These are phyloP conservation scores for Chloranthus sessilifolius DNA, from an alignment of 164 flowering plant species.

Conservation along the genomic window DNA sequence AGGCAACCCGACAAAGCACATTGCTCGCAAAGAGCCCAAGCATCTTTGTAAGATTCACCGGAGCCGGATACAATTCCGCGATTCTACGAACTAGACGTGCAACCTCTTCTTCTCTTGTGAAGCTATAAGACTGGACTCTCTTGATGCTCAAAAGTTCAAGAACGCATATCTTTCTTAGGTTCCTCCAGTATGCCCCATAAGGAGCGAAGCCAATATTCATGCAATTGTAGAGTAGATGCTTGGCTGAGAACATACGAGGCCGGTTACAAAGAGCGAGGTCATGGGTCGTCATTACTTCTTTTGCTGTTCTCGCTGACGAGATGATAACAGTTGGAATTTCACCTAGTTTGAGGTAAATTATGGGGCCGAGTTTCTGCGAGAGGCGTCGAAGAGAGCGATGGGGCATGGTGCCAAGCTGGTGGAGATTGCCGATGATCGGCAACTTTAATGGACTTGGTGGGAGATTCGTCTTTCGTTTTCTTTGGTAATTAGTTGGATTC, in stretches of 20 bases:
- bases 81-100: conserved; percentile 30
- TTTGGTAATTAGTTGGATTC: too few species aligned
- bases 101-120: conserved; percentile 47
- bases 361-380: conserved; percentile 38
- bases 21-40: conserved; percentile 32
- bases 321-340: conserved; percentile 42
- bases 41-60: conserved; percentile 27
- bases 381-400: conserved; percentile 39
- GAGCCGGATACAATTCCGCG: conserved; percentile 15
- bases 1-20: conserved; percentile 37
- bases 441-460: conserved; percentile 49
- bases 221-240: conserved; percentile 39
- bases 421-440: conserved; percentile 63
- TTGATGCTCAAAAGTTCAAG: conserved; percentile 42
- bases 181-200: conserved; percentile 56
- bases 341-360: conserved; percentile 47
- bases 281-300: conserved; percentile 46
- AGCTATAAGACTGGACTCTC: conserved; percentile 39
- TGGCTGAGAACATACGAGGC: conserved; percentile 34
- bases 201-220: conserved; percentile 43
- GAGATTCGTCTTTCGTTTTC: conserved; percentile 19
- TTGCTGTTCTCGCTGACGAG: conserved; percentile 52
- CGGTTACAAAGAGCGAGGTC: conserved; percentile 46
- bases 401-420: conserved; percentile 46
- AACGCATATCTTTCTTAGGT: conserved; percentile 36